Percentiles rank a stretch among this genome's conserved stretches.
phyloP scores from a whole-genome alignment of 2,329 filamentous ascomycete genomes.

The Neopestalotiopsis rosae region DNA sequence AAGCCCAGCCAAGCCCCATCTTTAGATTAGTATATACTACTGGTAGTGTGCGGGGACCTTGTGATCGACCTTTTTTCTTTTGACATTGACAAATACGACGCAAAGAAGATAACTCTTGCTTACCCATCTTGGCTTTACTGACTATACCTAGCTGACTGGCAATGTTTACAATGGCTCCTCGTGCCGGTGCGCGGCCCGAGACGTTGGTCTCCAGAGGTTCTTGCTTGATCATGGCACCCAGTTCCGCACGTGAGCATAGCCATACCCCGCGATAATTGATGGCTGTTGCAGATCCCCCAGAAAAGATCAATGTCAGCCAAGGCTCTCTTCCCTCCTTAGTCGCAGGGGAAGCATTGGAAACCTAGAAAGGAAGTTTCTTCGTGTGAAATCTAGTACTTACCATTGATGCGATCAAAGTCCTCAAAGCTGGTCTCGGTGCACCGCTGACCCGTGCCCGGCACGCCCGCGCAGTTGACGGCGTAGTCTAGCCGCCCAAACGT shows the following conservation, averaged over 20 bases:
- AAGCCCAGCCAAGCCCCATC: neutral
- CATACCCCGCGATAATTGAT: slow-evolving; percentile 60
- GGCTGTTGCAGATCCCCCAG: slow-evolving; percentile 3
- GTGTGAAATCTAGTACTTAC: slow-evolving; percentile 15
- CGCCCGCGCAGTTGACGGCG: slow-evolving; percentile 60
- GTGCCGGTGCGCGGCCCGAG: slow-evolving; percentile 34
- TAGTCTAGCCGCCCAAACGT: slow-evolving; percentile 58
- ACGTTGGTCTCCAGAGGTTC: slow-evolving; percentile 45
- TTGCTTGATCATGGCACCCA: slow-evolving; percentile 52
- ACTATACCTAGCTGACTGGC: slow-evolving; percentile 57
- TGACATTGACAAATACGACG: neutral
- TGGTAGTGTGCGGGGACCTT: neutral
- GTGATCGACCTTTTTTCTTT: neutral
- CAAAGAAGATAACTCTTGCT: neutral
- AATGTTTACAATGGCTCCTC: slow-evolving; percentile 57
- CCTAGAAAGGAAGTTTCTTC: too few species aligned
- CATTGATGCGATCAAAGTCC: slow-evolving; percentile 58
- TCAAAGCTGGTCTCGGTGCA: slow-evolving; percentile 50
- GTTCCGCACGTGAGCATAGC: slow-evolving; percentile 49
- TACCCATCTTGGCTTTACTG: slow-evolving; percentile 43
- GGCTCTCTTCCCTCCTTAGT: neutral
- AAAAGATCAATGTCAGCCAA: neutral
- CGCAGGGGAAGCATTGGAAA: too few species aligned
- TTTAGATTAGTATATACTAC: neutral
- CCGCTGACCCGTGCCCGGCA: slow-evolving; percentile 48